Base-by-base conservation (phyloP, 768 basidiomycete genomes). In the Leccinum boreale region DNA sequence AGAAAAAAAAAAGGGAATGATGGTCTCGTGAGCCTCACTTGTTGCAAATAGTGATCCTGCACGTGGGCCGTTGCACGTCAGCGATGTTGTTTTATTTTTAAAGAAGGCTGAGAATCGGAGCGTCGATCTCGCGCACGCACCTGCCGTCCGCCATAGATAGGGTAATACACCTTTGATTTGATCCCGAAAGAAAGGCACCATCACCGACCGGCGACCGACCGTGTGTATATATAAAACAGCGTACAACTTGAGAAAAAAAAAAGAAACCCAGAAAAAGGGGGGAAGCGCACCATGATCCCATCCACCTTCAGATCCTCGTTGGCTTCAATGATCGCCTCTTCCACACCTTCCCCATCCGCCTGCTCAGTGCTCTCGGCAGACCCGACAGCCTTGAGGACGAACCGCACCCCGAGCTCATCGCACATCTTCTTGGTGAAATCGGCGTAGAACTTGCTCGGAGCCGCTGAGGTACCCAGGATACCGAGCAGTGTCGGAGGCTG, bases 1-100 rank as follows among this genome's bases (percentile, higher is more conserved):
- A 47, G n/a, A 24, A 24, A 23, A 21, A 28, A 44, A 33, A 21
- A 29, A 15, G 35, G 45, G 6, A 26, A 19, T 17, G 0, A 0
- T 12, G n/a, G 21, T 2, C 6, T 17, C 19, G 39, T 7, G 36
- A 45, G 29, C 14, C 74, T 59, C 63, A 87, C 90, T 78, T 98
- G 96, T 73, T 99, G 97, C 55, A 99, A 78, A 72, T 99, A 99
- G 69, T 96, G 93, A 70, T 98, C 97, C 87, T 98, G 9, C 0
- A 9, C 67, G 26, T 19, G 28, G 28, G 28, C 55, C 48, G 2
- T 35, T 17, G 39, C 15, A 33, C 19, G 31, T 65, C 45, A 64
- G 52, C 36, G 45, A 60, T 53, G 33, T 19, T 53, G 35, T 19
- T 46, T 3, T 11, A 33, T 5, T 5, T 11, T 48, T 9, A 24